phyloP scores from a whole-genome alignment of 805 yeast genomes.

The Kuraishia floccosa region DNA sequence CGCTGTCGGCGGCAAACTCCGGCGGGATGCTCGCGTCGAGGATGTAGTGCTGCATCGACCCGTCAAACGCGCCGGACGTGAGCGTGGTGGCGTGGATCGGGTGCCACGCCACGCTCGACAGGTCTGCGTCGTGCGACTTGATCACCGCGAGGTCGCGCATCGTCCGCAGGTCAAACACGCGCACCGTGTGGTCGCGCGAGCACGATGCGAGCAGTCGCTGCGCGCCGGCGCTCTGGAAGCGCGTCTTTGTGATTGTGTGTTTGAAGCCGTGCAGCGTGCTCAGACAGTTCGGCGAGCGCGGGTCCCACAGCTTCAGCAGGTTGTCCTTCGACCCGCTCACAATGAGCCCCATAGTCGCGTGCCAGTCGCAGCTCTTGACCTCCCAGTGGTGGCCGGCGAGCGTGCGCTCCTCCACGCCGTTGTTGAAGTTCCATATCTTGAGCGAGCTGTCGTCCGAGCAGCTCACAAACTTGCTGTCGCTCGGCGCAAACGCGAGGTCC shows the following conservation, averaged over 20 bases:
- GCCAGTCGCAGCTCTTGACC: slow-evolving; percentile 97
- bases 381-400: slow-evolving; percentile 98
- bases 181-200: slow-evolving; percentile 79
- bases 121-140: slow-evolving; percentile 74
- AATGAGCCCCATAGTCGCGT: slow-evolving; percentile 72
- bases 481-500: slow-evolving; percentile 83
- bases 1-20: slow-evolving; percentile 7
- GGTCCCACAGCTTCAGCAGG: slow-evolving; percentile 91
- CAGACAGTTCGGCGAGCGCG: slow-evolving; percentile 64
- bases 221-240: slow-evolving; percentile 65
- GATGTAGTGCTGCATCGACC: slow-evolving; percentile 69
- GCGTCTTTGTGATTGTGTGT: slow-evolving; percentile 81
- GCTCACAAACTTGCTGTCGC: slow-evolving; percentile 85
- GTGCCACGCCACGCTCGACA: slow-evolving; percentile 85
- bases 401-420: slow-evolving; percentile 70
- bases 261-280: slow-evolving; percentile 85
- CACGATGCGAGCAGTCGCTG: slow-evolving; percentile 68
- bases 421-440: slow-evolving; percentile 91
- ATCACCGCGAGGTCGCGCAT: slow-evolving; percentile 69
- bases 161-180: slow-evolving; percentile 79
- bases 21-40: slow-evolving; percentile 41
- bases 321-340: slow-evolving; percentile 96
- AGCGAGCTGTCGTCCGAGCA: slow-evolving; percentile 86
- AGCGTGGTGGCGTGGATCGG: slow-evolving; percentile 74
- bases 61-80: slow-evolving; percentile 84